Evolutionary conservation across 2,329 filamentous ascomycete species (phyloP).

Genomic region (Drechslerella coelobrocha): DNA sequence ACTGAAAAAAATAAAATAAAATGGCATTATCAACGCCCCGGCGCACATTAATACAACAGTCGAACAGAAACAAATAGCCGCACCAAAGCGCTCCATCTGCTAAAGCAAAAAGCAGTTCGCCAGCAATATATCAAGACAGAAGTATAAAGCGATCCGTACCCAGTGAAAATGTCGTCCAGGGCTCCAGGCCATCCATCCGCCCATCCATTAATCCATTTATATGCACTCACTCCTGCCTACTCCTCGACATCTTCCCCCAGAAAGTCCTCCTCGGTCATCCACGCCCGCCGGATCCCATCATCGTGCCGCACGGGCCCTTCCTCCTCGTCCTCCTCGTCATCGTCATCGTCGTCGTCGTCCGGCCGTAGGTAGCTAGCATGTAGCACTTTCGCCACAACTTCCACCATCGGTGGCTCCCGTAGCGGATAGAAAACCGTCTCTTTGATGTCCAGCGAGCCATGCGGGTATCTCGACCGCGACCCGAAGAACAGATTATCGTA

Average conservation of each 20-base stretch:
- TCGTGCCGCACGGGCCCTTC: constrained; percentile 27
- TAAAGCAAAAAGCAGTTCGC: constrained; percentile 1
- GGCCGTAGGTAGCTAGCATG: constrained; percentile 34
- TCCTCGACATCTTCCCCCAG: constrained; percentile 29
- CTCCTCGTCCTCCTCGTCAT: constrained; percentile 42
- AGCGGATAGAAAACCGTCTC: constrained; percentile 48
- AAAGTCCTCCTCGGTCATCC: constrained; percentile 49
- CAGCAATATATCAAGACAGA: not conserved
- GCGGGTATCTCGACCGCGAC: constrained; percentile 36
- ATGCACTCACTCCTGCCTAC: constrained; percentile 9
- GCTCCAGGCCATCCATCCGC: not conserved
- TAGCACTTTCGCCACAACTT: constrained; percentile 45
- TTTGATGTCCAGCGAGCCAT: constrained; percentile 45
- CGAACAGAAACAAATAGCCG: not conserved
- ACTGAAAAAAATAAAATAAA: no score
- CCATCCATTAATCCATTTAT: not conserved
- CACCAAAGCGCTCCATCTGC: not conserved
- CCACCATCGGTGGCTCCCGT: constrained; percentile 39
- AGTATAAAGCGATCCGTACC: not conserved
- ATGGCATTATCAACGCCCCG: constrained; percentile 18
- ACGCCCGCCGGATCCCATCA: constrained; percentile 41
- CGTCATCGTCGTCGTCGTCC: constrained; percentile 38
- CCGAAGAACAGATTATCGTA: constrained; percentile 48
- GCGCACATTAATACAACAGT: not conserved
- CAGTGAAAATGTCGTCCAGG: not conserved